Conservation (phyloP, 352 stramenopile species). For the Pythium chondricola region DNA sequence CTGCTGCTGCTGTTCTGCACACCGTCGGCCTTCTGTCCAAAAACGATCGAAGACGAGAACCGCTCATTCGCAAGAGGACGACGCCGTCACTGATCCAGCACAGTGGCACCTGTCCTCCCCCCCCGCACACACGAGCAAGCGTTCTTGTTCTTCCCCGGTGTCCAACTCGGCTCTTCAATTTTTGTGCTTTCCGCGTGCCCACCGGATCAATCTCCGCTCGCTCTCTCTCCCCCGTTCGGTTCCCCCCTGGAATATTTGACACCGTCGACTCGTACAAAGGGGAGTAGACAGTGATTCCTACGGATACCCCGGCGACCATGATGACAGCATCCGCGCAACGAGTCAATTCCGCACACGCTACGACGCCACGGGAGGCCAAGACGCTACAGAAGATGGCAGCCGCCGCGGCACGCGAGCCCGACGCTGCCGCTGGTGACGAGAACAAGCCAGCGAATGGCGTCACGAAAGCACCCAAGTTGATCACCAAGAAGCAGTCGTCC, state of each 20-base stretch:
- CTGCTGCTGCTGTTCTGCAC: too few relatives aligned
- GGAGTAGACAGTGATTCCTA: neutral
- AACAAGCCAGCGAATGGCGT: constrained; percentile 17
- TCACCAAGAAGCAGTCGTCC: neutral
- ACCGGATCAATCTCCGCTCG: too few relatives aligned
- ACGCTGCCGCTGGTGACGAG: constrained; percentile 5
- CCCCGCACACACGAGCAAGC: neutral
- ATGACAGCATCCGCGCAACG: constrained; percentile 9
- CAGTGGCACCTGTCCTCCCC: too few relatives aligned
- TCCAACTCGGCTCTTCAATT: too few relatives aligned
- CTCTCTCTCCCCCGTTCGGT: neutral
- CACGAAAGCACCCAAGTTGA: neutral
- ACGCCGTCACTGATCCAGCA: too few relatives aligned
- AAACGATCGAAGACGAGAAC: too few relatives aligned
- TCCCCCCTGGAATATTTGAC: neutral
- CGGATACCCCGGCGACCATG: constrained; percentile 2
- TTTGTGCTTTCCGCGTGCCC: too few relatives aligned
- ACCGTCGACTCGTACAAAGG: neutral
- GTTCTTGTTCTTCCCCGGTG: too few relatives aligned
- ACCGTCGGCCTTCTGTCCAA: too few relatives aligned
- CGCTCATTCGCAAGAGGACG: too few relatives aligned
- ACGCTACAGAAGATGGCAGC: constrained; percentile 17
- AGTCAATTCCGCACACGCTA: constrained; percentile 6
- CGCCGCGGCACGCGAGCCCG: neutral
- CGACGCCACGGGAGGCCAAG: neutral